Conservation (phyloP, 306 rosid species). For the Echinosophora koreensis region DNA sequence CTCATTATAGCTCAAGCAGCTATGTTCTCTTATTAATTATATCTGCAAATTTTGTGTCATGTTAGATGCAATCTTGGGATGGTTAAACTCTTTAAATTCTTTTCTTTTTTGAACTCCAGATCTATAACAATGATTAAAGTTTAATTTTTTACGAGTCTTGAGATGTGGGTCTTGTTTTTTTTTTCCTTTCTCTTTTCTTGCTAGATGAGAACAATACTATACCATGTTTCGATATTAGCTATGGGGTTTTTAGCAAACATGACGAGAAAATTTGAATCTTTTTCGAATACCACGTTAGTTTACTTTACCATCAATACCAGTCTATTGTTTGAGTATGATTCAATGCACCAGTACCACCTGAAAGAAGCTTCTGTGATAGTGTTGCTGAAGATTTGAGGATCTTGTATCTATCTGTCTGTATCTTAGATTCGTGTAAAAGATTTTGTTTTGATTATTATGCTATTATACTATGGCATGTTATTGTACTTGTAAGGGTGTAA, state of each 20-base stretch:
- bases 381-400: slow-evolving; percentile 15
- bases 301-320: not conserved
- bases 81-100: not conserved
- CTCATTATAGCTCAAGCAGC: not conserved
- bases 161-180: slow-evolving; percentile 1
- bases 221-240: not conserved
- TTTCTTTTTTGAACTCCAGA: not conserved
- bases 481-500: not conserved
- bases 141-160: not conserved
- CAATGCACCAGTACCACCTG: not conserved
- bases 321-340: not conserved
- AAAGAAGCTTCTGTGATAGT: not conserved
- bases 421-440: not conserved
- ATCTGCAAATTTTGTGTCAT: slow-evolving; percentile 3
- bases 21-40: not conserved
- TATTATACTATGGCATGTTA: not conserved
- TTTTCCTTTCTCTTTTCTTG: not conserved
- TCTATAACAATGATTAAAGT: slow-evolving; percentile 5
- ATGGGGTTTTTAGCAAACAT: not conserved
- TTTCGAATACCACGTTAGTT: not conserved
- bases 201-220: not conserved
- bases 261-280: not conserved
- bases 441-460: not conserved
- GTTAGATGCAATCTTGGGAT: not conserved
- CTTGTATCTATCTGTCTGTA: not conserved